Percentiles rank a stretch among this genome's conserved stretches.
These are phyloP conservation scores for Nelumbo lutea DNA, from an alignment of 164 flowering plant species.

Conservation along the genomic window DNA sequence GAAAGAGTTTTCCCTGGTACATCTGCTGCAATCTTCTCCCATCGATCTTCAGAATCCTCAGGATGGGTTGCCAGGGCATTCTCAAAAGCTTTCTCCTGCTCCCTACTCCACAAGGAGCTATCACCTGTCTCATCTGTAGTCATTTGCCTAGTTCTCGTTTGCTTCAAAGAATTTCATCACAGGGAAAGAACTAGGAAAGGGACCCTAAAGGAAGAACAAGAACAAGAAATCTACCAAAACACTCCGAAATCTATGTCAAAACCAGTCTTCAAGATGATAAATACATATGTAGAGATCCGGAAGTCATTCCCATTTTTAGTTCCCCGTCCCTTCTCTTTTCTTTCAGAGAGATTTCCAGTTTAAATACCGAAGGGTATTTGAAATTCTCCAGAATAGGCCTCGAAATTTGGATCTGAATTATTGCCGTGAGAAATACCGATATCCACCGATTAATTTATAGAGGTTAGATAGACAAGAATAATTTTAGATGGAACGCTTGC, in stretches of 20 bases:
- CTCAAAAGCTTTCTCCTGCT: conserved; percentile 86
- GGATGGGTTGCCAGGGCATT: conserved; percentile 65
- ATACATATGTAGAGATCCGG: background rate
- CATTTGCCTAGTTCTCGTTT: conserved; percentile 38
- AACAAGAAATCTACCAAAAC: conserved; percentile 6
- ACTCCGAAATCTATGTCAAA: conserved; percentile 14
- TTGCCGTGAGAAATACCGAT: conserved; percentile 5
- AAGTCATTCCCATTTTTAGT: background rate
- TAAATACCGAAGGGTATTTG: background rate
- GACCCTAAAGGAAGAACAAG: background rate
- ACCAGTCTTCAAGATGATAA: conserved; percentile 12
- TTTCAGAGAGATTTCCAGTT: background rate
- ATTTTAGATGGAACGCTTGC: conserved; percentile 8
- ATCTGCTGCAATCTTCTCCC: conserved; percentile 81
- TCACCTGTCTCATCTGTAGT: conserved; percentile 46
- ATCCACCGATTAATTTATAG: conserved; percentile 11
- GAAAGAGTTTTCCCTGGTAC: conserved; percentile 57
- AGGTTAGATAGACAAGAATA: conserved; percentile 8
- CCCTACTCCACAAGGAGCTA: conserved; percentile 69
- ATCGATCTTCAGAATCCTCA: conserved; percentile 60
- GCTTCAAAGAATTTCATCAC: conserved; percentile 11
- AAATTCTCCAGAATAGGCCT: conserved; percentile 12
- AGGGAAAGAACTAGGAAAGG: background rate
- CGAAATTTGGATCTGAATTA: conserved; percentile 26
- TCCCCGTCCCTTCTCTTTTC: background rate